These are phyloP conservation scores for Trametes sanguinea DNA, from an alignment of 768 basidiomycete genomes.

Conservation along the genomic window DNA sequence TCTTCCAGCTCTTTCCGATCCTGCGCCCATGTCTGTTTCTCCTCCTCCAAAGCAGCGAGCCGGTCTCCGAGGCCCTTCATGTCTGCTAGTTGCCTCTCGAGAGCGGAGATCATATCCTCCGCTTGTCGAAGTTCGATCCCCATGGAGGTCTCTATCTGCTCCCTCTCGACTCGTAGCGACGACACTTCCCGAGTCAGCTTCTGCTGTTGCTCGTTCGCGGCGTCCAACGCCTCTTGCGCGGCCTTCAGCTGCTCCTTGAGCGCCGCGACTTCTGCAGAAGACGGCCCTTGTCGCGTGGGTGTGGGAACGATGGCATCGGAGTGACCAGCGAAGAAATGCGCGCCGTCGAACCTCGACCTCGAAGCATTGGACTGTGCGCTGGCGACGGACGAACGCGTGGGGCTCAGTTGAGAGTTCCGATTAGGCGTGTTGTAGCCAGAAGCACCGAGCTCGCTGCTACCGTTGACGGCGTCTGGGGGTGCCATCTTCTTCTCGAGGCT, in stretches of 20 bases:
- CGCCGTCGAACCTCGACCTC: conserved; percentile 72
- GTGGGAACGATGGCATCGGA: conserved; percentile 63
- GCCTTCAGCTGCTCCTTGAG: conserved; percentile 70
- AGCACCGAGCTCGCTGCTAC: conserved; percentile 41
- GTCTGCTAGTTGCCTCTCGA: conserved; percentile 57
- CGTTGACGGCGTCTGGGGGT: conserved; percentile 18
- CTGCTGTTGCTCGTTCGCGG: conserved; percentile 60
- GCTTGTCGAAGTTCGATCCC: conserved; percentile 66
- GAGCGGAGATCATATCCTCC: conserved; percentile 60
- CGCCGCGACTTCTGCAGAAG: conserved; percentile 48
- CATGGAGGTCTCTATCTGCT: conserved; percentile 64
- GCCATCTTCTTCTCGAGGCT: conserved; percentile 60
- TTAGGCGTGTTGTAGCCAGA: conserved; percentile 58
- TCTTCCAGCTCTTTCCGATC: conserved; percentile 47
- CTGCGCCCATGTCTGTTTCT: conserved; percentile 52
- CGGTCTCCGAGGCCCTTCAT: conserved; percentile 48
- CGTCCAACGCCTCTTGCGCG: conserved; percentile 57
- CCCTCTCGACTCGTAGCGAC: conserved; percentile 65
- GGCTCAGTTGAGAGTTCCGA: conserved; percentile 53
- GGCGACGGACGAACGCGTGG: conserved; percentile 45
- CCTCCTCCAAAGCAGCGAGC: conserved; percentile 43
- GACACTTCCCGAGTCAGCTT: conserved; percentile 65
- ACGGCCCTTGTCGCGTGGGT: conserved; percentile 38
- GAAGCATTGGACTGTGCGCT: conserved; percentile 46
- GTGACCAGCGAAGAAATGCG: conserved; percentile 85